These are phyloP conservation scores for Lachnellula occidentalis DNA, from an alignment of 2,329 filamentous ascomycete genomes.

Conservation along the genomic window DNA sequence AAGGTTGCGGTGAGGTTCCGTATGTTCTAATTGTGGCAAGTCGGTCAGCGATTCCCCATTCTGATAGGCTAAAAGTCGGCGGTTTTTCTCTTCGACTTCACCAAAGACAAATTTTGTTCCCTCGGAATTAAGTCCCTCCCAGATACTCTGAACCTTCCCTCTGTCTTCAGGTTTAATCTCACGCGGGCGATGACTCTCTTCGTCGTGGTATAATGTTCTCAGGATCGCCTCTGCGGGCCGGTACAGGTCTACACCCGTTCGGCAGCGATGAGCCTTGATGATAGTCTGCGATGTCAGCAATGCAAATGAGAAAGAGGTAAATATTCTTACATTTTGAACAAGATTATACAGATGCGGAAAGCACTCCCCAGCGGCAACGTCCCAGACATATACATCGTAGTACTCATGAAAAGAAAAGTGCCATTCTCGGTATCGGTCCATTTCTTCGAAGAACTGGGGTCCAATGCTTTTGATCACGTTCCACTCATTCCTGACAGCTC, in stretches of 20 bases:
- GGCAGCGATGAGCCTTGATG: constrained; percentile 34
- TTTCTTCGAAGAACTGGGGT: constrained; percentile 35
- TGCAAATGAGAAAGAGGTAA: neutral
- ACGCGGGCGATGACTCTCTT: constrained; percentile 31
- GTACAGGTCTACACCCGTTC: constrained; percentile 30
- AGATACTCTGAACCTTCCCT: constrained; percentile 27
- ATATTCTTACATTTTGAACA: constrained; percentile 28
- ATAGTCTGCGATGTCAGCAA: constrained; percentile 26
- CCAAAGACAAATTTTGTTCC: constrained; percentile 8
- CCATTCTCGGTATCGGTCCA: constrained; percentile 34
- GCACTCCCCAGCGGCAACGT: constrained; percentile 30
- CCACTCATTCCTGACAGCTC: constrained; percentile 36
- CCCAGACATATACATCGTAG: constrained; percentile 40
- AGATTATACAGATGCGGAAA: constrained; percentile 29
- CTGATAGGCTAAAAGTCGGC: neutral
- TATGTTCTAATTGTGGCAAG: neutral
- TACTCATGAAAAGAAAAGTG: constrained; percentile 38
- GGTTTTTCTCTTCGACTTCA: neutral
- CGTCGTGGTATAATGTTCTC: constrained; percentile 33
- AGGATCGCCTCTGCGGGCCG: constrained; percentile 31
- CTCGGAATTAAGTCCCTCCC: constrained; percentile 28
- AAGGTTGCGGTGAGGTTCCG: constrained; percentile 20
- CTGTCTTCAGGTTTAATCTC: constrained; percentile 34
- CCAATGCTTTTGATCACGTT: constrained; percentile 32
- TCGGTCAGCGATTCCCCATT: neutral